phyloP scores from a whole-genome alignment of 2,329 filamentous ascomycete species.

The Neofusicoccum sp. region DNA sequence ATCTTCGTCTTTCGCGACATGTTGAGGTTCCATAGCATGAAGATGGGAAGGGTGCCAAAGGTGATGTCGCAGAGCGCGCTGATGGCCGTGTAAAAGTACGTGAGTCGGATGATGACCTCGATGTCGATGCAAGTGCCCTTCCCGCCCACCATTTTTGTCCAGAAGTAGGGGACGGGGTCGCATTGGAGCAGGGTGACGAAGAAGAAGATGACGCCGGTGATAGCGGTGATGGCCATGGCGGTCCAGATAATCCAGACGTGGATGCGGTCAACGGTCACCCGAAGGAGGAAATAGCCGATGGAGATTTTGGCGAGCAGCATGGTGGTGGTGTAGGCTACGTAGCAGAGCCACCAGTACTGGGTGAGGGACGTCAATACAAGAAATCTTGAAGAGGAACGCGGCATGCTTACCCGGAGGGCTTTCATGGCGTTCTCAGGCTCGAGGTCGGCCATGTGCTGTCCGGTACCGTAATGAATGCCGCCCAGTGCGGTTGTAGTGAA shows the following conservation, averaged over 20 bases:
- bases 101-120: slow-evolving; percentile 45
- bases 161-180: slow-evolving; percentile 53
- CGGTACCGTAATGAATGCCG: slow-evolving; percentile 16
- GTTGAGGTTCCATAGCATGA: slow-evolving; percentile 55
- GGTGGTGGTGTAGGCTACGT: slow-evolving; percentile 14
- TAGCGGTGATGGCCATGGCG: slow-evolving; percentile 37
- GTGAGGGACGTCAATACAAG: background rate
- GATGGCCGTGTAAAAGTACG: slow-evolving; percentile 51
- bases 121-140: slow-evolving; percentile 46
- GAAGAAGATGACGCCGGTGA: slow-evolving; percentile 47
- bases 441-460: slow-evolving; percentile 28
- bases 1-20: slow-evolving; percentile 53
- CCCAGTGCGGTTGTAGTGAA: slow-evolving; percentile 26
- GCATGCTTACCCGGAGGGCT: slow-evolving; percentile 26
- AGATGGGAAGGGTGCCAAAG: slow-evolving; percentile 54
- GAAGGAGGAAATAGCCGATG: slow-evolving; percentile 9
- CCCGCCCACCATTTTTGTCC: slow-evolving; percentile 44
- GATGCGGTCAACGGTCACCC: background rate
- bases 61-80: slow-evolving; percentile 52
- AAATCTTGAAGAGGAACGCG: background rate
- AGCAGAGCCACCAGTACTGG: slow-evolving; percentile 21
- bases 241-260: slow-evolving; percentile 39
- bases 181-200: slow-evolving; percentile 56
- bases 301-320: slow-evolving; percentile 11
- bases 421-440: slow-evolving; percentile 26